Base-by-base conservation (phyloP, 2,329 filamentous ascomycete genomes). In the Dactylellina leptospora region DNA sequence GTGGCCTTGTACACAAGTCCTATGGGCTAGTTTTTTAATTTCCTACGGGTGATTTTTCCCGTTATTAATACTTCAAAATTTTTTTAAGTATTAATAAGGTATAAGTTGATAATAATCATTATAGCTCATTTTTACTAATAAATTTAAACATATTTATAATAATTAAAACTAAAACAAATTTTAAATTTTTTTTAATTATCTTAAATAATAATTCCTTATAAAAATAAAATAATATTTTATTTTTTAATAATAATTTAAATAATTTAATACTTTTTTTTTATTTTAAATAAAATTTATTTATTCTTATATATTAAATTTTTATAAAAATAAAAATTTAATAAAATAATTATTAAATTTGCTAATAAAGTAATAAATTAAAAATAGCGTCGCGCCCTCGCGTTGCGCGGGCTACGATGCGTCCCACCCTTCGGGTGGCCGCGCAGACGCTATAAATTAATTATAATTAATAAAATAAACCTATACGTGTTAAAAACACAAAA, bases 301-400 rank as follows among this genome's bases (percentile, higher is more conserved):
- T 54, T 54, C 11, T 50, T 54, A 54, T 44, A 28, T 27, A 56
- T 25, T 56, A 56, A 56, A 56, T 44, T 44, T 59, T 59, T 47
- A 59, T 59, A 58, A 58, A 45, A 47, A 59, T 47, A 59, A 59
- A 47, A 36, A 36, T 59, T 59, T 48, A 20, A 59, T 59, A 59
- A 59, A 48, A 59, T 59, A 59, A 33, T 38, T 59, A 36, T 54
- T 44, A 38, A 38, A 30, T 47, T 59, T 59, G 25, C 55, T 59
- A 22, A 47, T 47, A 40, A 40, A 55, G 30, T 40, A 55, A 40
- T 55, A 55, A 55, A 55, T 25, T 55, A 22, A 40, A 55, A 40
- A 55, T 55, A 40, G 40, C 18, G 25, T 28, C 25, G 47, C 42
- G n/a, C n/a, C n/a, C n/a, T n/a, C n/a, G n/a, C n/a, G n/a, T n/a